phyloP scores from a whole-genome alignment of 768 basidiomycete genomes.

The Hemileccinum rubropunctum region DNA sequence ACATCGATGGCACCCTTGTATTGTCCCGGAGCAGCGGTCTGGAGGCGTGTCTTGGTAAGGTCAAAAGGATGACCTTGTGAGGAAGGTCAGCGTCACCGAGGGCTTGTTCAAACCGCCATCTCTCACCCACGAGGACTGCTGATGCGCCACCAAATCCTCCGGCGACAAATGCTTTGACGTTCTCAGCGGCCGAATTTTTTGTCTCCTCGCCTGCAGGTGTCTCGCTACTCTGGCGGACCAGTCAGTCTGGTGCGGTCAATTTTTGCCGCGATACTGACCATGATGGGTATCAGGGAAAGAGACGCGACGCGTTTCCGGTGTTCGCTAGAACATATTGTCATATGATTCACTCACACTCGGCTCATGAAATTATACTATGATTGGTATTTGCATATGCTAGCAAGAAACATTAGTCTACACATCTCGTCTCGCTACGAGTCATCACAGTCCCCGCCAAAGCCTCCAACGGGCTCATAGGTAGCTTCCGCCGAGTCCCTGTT shows the following conservation, averaged over 20 bases:
- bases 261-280: slow-evolving; percentile 20
- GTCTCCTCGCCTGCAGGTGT: slow-evolving; percentile 17
- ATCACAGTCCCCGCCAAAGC: slow-evolving; percentile 60
- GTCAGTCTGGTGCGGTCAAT: slow-evolving; percentile 7
- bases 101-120: background rate
- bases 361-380: background rate
- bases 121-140: slow-evolving; percentile 86
- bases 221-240: slow-evolving; percentile 23
- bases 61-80: slow-evolving; percentile 92
- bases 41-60: slow-evolving; percentile 92
- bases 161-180: slow-evolving; percentile 83
- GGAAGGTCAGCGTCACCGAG: slow-evolving; percentile 7
- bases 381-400: slow-evolving; percentile 5
- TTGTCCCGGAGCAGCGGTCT: slow-evolving; percentile 84
- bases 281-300: slow-evolving; percentile 17
- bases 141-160: slow-evolving; percentile 91
- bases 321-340: slow-evolving; percentile 11
- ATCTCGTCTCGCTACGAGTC: slow-evolving; percentile 24
- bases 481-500: slow-evolving; percentile 73
- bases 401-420: slow-evolving; percentile 21
- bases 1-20: slow-evolving; percentile 95
- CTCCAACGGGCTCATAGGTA: slow-evolving; percentile 88
- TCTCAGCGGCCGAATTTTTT: slow-evolving; percentile 34
- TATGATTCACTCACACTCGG: slow-evolving; percentile 27
- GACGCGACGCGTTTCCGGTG: background rate